These are phyloP conservation scores for Cairneyella variabilis DNA, from an alignment of 495 filamentous ascomycete species.

Conservation along the genomic window DNA sequence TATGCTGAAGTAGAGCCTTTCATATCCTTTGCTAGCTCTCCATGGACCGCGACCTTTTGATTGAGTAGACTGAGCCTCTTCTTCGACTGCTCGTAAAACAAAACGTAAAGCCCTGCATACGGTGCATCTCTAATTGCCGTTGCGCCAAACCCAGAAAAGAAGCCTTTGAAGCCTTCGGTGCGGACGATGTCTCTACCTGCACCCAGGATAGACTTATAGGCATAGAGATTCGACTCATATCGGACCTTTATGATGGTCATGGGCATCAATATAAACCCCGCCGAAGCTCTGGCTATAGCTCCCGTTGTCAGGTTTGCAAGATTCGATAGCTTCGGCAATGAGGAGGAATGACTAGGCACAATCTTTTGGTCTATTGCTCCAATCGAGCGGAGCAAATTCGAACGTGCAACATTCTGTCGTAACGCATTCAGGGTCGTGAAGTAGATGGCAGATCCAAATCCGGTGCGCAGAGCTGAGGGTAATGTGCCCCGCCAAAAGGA, in stretches of 20 bases:
- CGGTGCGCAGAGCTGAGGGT: conserved; percentile 87
- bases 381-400: conserved; percentile 34
- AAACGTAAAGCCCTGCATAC: conserved; percentile 90
- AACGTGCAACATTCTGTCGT: conserved; percentile 61
- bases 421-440: conserved; percentile 85
- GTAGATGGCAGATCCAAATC: conserved; percentile 89
- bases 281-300: conserved; percentile 74
- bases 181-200: conserved; percentile 72
- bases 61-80: conserved; percentile 46
- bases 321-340: conserved; percentile 80
- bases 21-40: conserved; percentile 17
- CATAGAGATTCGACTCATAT: conserved; percentile 82
- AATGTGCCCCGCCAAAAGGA: conserved; percentile 93
- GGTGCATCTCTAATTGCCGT: conserved; percentile 92
- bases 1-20: conserved; percentile 49
- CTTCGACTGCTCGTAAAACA: conserved; percentile 92
- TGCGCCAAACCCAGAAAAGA: conserved; percentile 91
- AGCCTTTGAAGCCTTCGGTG: conserved; percentile 73
- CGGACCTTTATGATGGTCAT: conserved; percentile 96
- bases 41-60: conserved; percentile 17
- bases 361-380: conserved; percentile 18
- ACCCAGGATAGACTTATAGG: conserved; percentile 70
- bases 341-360: conserved; percentile 52
- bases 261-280: conserved; percentile 92
- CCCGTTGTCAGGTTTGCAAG: conserved; percentile 82